phyloP scores from a whole-genome alignment of 2,329 filamentous ascomycete genomes.

The Cadophora luteo-olivacea region DNA sequence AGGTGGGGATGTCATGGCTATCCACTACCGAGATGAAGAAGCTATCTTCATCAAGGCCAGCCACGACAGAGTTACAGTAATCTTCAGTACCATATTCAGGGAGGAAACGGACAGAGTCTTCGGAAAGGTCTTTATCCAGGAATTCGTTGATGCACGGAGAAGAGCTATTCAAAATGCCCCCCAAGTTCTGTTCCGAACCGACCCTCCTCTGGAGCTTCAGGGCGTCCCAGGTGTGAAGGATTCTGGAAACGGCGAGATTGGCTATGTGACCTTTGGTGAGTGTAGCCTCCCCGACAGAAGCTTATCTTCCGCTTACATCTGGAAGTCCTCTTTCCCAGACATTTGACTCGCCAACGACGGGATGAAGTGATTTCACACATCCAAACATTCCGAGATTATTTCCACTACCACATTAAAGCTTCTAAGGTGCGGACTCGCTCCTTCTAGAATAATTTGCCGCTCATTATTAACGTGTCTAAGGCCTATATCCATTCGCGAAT shows the following conservation, averaged over 20 bases:
- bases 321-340: constrained; percentile 90
- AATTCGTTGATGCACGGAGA: constrained; percentile 95
- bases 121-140: constrained; percentile 97
- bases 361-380: constrained; percentile 98
- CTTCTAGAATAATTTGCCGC: neutral
- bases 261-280: constrained; percentile 96
- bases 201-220: constrained; percentile 90
- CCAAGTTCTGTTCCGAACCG: constrained; percentile 94
- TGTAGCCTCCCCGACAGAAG: constrained; percentile 19
- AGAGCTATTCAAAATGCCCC: constrained; percentile 98
- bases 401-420: constrained; percentile 99
- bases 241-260: constrained; percentile 82
- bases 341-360: constrained; percentile 88
- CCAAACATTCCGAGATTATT: constrained; percentile 99
- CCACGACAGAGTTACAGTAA: constrained; percentile 96
- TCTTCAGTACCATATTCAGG: constrained; percentile 97
- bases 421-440: constrained; percentile 69
- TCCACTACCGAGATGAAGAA: constrained; percentile 98
- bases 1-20: constrained; percentile 91
- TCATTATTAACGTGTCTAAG: constrained; percentile 46
- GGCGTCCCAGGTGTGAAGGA: constrained; percentile 82
- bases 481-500: constrained; percentile 99
- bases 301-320: constrained; percentile 27
- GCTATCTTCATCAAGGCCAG: constrained; percentile 98
- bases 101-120: constrained; percentile 98